These are phyloP conservation scores for Keithomyces neogunnii DNA, from an alignment of 2,329 filamentous ascomycete species.

Conservation along the genomic window DNA sequence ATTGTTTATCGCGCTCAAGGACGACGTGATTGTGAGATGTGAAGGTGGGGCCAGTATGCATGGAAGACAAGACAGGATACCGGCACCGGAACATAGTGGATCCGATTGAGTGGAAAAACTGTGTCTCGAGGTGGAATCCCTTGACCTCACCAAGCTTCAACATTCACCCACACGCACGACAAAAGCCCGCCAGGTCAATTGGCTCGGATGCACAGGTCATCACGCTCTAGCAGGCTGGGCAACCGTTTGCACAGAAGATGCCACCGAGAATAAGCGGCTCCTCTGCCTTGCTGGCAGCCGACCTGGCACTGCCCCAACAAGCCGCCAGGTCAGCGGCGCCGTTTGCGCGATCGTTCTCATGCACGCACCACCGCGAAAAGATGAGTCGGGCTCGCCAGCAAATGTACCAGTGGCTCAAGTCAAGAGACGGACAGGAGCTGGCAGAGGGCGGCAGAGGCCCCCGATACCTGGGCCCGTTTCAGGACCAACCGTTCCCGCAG, in stretches of 20 bases:
- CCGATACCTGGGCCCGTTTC: conserved; percentile 29
- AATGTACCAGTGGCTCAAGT: conserved; percentile 31
- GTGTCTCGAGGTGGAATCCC: neutral
- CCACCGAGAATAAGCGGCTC: conserved; percentile 15
- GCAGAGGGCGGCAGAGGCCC: conserved; percentile 18
- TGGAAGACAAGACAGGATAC: no score
- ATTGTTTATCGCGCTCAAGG: no score
- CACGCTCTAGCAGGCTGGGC: neutral
- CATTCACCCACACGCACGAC: neutral
- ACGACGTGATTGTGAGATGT: no score
- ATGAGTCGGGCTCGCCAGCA: conserved; percentile 25
- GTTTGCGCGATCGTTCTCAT: conserved; percentile 27
- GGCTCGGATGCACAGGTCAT: neutral
- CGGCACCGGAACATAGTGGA: conserved; percentile 6
- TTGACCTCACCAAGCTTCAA: neutral
- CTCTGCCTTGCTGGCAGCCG: conserved; percentile 18
- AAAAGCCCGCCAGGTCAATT: neutral
- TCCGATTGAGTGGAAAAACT: neutral
- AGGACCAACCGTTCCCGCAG: conserved; percentile 58
- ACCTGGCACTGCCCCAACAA: conserved; percentile 1
- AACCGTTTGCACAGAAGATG: conserved; percentile 3
- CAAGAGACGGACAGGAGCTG: conserved; percentile 15
- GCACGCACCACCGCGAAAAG: conserved; percentile 29
- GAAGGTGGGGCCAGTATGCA: no score
- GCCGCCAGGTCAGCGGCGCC: conserved; percentile 1